Evolutionary conservation across 805 yeast species (phyloP).

Genomic region (Metschnikowia continentalis): DNA sequence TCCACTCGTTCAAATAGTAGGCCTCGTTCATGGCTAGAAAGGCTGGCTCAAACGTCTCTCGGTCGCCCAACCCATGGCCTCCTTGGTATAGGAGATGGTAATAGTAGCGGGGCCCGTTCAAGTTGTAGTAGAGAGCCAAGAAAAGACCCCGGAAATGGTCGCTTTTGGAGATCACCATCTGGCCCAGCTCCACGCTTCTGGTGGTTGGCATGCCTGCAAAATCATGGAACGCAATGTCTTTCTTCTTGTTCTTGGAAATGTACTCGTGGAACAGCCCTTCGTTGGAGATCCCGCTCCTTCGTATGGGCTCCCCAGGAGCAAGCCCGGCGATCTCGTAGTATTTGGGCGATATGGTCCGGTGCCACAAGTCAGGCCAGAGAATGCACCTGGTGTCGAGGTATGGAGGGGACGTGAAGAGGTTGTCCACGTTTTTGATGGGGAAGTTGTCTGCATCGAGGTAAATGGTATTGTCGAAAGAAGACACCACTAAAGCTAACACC

Average conservation of each 20-base stretch:
- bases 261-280: slow-evolving; percentile 23
- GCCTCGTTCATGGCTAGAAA: slow-evolving; percentile 33
- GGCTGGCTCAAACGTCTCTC: slow-evolving; percentile 38
- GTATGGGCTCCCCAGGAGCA: slow-evolving; percentile 17
- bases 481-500: slow-evolving; percentile 41
- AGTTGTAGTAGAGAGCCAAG: slow-evolving; percentile 34
- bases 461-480: slow-evolving; percentile 43
- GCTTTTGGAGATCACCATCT: slow-evolving; percentile 32
- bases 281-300: slow-evolving; percentile 28
- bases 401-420: slow-evolving; percentile 20
- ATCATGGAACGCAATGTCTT: slow-evolving; percentile 27
- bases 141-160: slow-evolving; percentile 28
- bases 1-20: slow-evolving; percentile 23
- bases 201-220: slow-evolving; percentile 28
- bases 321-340: slow-evolving; percentile 20
- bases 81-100: slow-evolving; percentile 35
- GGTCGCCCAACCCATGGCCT: slow-evolving; percentile 30
- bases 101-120: slow-evolving; percentile 26
- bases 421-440: slow-evolving; percentile 40
- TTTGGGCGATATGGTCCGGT: slow-evolving; percentile 20
- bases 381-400: slow-evolving; percentile 15
- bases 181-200: slow-evolving; percentile 33
- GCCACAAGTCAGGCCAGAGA: slow-evolving; percentile 25
- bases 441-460: slow-evolving; percentile 47
- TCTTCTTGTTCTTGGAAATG: slow-evolving; percentile 13